Base-by-base conservation (phyloP, 177 flowering plant species). In the Vitis hybrid region DNA sequence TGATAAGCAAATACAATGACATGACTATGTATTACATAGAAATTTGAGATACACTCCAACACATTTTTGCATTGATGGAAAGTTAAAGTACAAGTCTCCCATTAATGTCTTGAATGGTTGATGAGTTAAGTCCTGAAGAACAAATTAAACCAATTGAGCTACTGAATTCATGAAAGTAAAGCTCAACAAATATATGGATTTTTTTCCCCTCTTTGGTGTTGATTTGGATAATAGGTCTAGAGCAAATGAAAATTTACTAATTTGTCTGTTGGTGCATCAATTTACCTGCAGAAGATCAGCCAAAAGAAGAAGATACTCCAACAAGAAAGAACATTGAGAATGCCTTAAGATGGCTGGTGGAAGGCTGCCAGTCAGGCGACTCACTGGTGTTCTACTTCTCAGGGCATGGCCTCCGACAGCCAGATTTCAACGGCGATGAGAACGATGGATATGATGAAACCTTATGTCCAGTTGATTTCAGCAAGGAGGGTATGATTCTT, bases 371-470 rank as follows among this genome's bases (percentile, higher is more conserved):
- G 60, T 31, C 75, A 1, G 94, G 94, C 18, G 97, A 91, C 69
- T 88, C 91, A 1, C 72, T 91, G 62, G 84, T 91, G 65, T 91
- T 91, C 73, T 89, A 79, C 79, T 89, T 82, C 82, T 91, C 94
- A 0, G 97, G 97, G 5, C 94, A 91, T 71, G 97, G 97, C 3
- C 57, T 87, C 14, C 82, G 81, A 51, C 80, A 81, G 21, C 74
- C 57, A 0, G 83, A 90, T 69, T 69, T 65, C 10, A 51, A 55
- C 9, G 74, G 77, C 0, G 93, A 91, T 21, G 98, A 93, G 76
- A 19, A 33, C 1, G 98, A 93, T 68, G 97, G 97, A 5, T 86
- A 68, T n/a, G 94, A 93, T 64, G 97, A 93, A 77, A 81, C 92
- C 0, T 70, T 93, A 5, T 91, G 92, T 52, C 98, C 98, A 1